Evolutionary conservation across 2,329 filamentous ascomycete genomes (phyloP).

Genomic region (Fusarium sp.): DNA sequence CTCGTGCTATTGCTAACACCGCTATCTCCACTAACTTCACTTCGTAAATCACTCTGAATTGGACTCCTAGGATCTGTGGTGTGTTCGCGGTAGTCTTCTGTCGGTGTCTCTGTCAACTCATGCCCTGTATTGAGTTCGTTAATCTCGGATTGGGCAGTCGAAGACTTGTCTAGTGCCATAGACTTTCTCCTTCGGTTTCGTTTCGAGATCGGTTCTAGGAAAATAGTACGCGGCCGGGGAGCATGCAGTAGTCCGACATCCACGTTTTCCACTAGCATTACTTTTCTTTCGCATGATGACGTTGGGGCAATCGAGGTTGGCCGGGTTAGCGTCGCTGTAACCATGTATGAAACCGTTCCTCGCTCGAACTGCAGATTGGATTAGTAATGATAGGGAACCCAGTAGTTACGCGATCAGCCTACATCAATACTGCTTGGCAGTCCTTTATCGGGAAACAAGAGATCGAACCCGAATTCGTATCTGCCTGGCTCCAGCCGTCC

Average conservation of each 20-base stretch:
- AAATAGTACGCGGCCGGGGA: slow-evolving; percentile 85
- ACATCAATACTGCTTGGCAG: slow-evolving; percentile 96
- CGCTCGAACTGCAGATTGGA: slow-evolving; percentile 80
- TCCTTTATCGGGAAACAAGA: slow-evolving; percentile 74
- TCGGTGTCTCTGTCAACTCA: slow-evolving; percentile 54
- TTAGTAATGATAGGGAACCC: slow-evolving; percentile 15
- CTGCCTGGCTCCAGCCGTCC: slow-evolving; percentile 78
- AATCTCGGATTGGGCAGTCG: slow-evolving; percentile 56
- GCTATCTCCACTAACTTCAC: slow-evolving; percentile 78
- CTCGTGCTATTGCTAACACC: slow-evolving; percentile 73
- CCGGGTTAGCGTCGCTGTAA: slow-evolving; percentile 89
- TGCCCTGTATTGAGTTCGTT: slow-evolving; percentile 51
- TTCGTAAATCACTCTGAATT: slow-evolving; percentile 67
- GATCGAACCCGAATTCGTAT: slow-evolving; percentile 83
- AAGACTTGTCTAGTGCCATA: slow-evolving; percentile 56
- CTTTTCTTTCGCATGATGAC: slow-evolving; percentile 81
- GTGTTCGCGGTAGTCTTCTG: slow-evolving; percentile 53
- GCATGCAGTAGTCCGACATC: slow-evolving; percentile 81
- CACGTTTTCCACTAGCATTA: slow-evolving; percentile 82
- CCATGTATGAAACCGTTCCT: slow-evolving; percentile 90
- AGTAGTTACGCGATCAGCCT: slow-evolving; percentile 52
- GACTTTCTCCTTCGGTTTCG: slow-evolving; percentile 72
- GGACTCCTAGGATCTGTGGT: slow-evolving; percentile 55
- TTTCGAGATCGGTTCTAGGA: slow-evolving; percentile 85
- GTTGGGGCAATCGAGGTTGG: slow-evolving; percentile 88